These are phyloP conservation scores for Hippophae rhamnoides DNA, from an alignment of 306 rosid species.

Conservation along the genomic window DNA sequence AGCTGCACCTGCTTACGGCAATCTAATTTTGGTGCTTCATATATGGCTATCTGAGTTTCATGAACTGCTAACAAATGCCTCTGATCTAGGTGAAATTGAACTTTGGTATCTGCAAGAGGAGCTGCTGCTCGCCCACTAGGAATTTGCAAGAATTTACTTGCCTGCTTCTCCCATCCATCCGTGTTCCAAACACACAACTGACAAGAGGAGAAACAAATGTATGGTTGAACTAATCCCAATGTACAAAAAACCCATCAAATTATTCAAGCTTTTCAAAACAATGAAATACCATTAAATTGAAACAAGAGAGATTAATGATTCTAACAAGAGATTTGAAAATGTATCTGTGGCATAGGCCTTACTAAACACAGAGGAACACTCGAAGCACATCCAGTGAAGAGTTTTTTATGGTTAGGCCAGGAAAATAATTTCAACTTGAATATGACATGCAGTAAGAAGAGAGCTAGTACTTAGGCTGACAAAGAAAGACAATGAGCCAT, in stretches of 20 bases:
- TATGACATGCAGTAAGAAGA: not conserved
- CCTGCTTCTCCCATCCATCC: slow-evolving; percentile 92
- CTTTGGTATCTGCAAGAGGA: slow-evolving; percentile 81
- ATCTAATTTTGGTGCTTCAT: slow-evolving; percentile 81
- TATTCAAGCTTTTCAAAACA: not conserved
- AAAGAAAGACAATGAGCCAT: slow-evolving; percentile 1
- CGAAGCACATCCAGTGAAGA: not conserved
- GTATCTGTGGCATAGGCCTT: not conserved
- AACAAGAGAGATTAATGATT: not conserved
- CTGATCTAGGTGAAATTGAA: slow-evolving; percentile 92
- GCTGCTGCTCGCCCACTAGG: slow-evolving; percentile 62
- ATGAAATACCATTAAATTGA: not conserved
- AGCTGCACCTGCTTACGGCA: slow-evolving; percentile 78
- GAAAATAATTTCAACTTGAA: not conserved
- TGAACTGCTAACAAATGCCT: slow-evolving; percentile 80
- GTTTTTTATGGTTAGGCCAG: slow-evolving; percentile 1
- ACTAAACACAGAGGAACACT: not conserved
- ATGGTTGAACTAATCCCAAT: not conserved
- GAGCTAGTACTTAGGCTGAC: slow-evolving; percentile 3
- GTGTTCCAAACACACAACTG: slow-evolving; percentile 97
- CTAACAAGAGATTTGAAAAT: too few relatives aligned
- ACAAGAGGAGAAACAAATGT: slow-evolving; percentile 21
- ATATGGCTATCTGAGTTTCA: slow-evolving; percentile 93
- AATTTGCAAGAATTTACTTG: slow-evolving; percentile 60
- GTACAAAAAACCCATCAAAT: not conserved